Evolutionary conservation across 2,329 filamentous ascomycete genomes (phyloP), one percentile per base, ranked within the genome.

Genomic region (Exophiala dermatitidis): DNA sequence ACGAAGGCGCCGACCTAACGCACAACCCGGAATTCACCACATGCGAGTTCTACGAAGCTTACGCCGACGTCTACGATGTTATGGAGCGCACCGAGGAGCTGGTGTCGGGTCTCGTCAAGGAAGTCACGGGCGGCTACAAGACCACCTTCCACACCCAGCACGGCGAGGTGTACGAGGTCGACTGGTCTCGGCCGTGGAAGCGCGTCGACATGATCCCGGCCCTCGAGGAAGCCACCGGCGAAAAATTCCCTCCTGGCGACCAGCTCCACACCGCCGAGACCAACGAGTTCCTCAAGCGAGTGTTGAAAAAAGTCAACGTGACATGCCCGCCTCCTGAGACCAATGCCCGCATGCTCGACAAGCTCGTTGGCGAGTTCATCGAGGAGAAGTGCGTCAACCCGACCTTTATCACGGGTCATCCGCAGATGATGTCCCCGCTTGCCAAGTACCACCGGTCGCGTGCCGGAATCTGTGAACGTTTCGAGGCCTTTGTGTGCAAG

Each of bases 21-120:
- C 93, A 98, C 78, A 98, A 97, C 77, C 93, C 88, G 37, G 93
- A 98, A 70, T 98, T 98, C 76, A 98, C 93, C 41, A 95, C 89
- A 29, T 88, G 89, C 70, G 93, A 98, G 72, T 97, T 97, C 74
- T 98, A 98, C 74, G 84, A 87, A 81, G 91, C 93, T 2, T 97
- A 90, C 62, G 86, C 86, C 52, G 90, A 95, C 71, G 82, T 95
- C 63, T 87, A 94, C 71, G 93, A 97, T 67, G 77, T 96, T 55
- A 89, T 95, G 85, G 76, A 86, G 56, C 80, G 89, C 66, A 97
- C 93, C 1, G 93, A 98, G 72, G 90, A 96, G 68, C 84, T 98
- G 31, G 86, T 98, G 44, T 90, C 88, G 32, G 82, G 84, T 41
- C 77, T 95, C 5, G 89, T 94, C 71, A 88, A 94, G 67, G 82